Conservation (phyloP, 1,284 basidiomycete species). For the Malassezia japonica region DNA sequence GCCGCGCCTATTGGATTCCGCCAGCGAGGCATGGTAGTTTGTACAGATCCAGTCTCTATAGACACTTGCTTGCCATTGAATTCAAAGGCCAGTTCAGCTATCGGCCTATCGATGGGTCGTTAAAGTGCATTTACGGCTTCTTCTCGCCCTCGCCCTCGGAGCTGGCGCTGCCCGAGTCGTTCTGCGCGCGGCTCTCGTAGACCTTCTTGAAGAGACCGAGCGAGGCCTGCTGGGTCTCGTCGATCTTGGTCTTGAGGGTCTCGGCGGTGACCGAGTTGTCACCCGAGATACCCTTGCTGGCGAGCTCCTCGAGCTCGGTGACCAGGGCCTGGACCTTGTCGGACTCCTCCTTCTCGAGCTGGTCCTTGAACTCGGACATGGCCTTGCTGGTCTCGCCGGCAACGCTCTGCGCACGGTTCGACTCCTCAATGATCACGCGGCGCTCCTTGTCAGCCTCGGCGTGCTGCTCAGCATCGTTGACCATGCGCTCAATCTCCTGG, state of each 20-base stretch:
- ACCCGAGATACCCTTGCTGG: slow-evolving; percentile 78
- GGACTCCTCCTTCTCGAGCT: slow-evolving; percentile 85
- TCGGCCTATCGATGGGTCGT: too few species aligned
- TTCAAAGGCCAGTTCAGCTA: too few species aligned
- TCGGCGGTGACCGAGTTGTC: slow-evolving; percentile 69
- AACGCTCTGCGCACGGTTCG: slow-evolving; percentile 92
- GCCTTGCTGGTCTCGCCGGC: slow-evolving; percentile 92
- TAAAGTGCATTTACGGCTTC: slow-evolving; percentile 45
- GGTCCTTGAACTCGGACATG: slow-evolving; percentile 93
- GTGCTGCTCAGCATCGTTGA: slow-evolving; percentile 83
- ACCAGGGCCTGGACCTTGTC: slow-evolving; percentile 65
- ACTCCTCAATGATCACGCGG: slow-evolving; percentile 81
- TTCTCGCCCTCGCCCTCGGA: slow-evolving; percentile 32
- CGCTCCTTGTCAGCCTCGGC: slow-evolving; percentile 65
- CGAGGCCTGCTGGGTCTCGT: slow-evolving; percentile 90
- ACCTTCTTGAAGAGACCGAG: slow-evolving; percentile 97
- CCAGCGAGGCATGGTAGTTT: too few species aligned
- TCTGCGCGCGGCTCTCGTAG: slow-evolving; percentile 79
- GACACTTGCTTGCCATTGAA: too few species aligned
- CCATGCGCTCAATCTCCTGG: slow-evolving; percentile 96
- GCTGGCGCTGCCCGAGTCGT: slow-evolving; percentile 50
- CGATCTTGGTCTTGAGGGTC: slow-evolving; percentile 80
- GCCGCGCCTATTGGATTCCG: too few species aligned
- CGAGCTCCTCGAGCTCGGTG: slow-evolving; percentile 78
- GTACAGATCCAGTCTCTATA: too few species aligned